Evolutionary conservation across 2,329 filamentous ascomycete species (phyloP).

Genomic region (Sporothrix phasma): DNA sequence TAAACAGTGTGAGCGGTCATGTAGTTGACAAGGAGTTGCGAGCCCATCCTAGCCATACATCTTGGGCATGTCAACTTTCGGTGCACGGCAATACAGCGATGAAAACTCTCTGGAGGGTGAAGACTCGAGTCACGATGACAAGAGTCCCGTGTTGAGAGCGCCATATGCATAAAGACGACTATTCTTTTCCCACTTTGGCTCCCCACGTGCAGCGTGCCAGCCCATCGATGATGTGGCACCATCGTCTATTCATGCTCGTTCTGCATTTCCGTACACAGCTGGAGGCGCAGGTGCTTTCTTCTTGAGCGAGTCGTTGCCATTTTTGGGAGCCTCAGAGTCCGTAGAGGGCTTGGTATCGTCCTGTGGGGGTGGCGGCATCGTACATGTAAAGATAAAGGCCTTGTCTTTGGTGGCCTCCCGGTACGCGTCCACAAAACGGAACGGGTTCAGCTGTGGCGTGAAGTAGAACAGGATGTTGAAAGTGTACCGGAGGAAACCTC

Average conservation of each 20-base stretch:
- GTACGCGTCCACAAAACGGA: not conserved
- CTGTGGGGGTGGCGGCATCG: not conserved
- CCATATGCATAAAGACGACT: not conserved
- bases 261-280: not conserved
- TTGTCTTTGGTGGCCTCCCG: not conserved
- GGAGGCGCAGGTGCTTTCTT: not conserved
- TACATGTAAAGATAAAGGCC: not conserved
- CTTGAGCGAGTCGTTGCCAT: not conserved
- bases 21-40: too few relatives aligned
- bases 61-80: too few relatives aligned
- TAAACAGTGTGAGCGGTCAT: too few relatives aligned
- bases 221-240: not conserved
- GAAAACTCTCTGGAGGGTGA: too few relatives aligned
- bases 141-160: too few relatives aligned
- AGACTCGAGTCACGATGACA: too few relatives aligned
- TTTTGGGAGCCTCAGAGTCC: not conserved
- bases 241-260: not conserved
- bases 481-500: not conserved
- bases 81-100: too few relatives aligned
- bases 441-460: constrained; percentile 9
- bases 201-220: not conserved
- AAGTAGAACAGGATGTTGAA: constrained; percentile 7
- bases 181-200: not conserved
- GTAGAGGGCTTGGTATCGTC: not conserved
- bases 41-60: too few relatives aligned